These are phyloP conservation scores for Apiotrichum domesticum DNA, from an alignment of 1,284 basidiomycete genomes.

Conservation along the genomic window DNA sequence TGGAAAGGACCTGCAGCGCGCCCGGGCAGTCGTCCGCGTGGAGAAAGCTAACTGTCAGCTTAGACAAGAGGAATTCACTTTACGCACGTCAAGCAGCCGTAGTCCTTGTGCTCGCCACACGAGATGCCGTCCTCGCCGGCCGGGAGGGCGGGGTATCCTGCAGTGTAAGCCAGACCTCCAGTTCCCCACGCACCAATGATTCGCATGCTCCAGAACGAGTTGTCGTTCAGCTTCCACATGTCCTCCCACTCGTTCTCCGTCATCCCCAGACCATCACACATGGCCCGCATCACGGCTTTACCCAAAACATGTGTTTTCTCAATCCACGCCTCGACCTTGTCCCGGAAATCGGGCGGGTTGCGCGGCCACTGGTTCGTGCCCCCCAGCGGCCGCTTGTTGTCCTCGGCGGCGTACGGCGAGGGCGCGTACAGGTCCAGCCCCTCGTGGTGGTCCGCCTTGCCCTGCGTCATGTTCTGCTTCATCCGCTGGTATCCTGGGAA, in stretches of 20 bases:
- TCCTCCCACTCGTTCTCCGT: slow-evolving; percentile 65
- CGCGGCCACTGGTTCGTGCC: slow-evolving; percentile 79
- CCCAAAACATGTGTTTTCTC: slow-evolving; percentile 69
- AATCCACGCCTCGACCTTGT: slow-evolving; percentile 64
- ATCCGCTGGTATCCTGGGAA: slow-evolving; percentile 47
- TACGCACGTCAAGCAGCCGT: slow-evolving; percentile 72
- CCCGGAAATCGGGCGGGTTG: slow-evolving; percentile 51
- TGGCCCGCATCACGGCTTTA: slow-evolving; percentile 51
- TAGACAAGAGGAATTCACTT: not conserved
- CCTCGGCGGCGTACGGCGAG: slow-evolving; percentile 21
- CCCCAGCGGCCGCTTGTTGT: slow-evolving; percentile 8
- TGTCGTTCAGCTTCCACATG: slow-evolving; percentile 64
- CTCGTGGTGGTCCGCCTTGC: slow-evolving; percentile 78
- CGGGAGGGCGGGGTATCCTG: slow-evolving; percentile 78
- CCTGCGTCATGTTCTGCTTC: slow-evolving; percentile 75
- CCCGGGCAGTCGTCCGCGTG: slow-evolving; percentile 68
- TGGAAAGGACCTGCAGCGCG: slow-evolving; percentile 72
- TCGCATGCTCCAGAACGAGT: slow-evolving; percentile 82
- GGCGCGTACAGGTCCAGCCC: slow-evolving; percentile 74
- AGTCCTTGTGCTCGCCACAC: slow-evolving; percentile 83
- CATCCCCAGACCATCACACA: slow-evolving; percentile 72
- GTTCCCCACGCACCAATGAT: slow-evolving; percentile 56
- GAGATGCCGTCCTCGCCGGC: slow-evolving; percentile 67
- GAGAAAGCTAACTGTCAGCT: slow-evolving; percentile 57
- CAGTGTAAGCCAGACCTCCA: slow-evolving; percentile 37